phyloP scores from a whole-genome alignment of 352 stramenopile species.

The Globisporangium barbulae region DNA sequence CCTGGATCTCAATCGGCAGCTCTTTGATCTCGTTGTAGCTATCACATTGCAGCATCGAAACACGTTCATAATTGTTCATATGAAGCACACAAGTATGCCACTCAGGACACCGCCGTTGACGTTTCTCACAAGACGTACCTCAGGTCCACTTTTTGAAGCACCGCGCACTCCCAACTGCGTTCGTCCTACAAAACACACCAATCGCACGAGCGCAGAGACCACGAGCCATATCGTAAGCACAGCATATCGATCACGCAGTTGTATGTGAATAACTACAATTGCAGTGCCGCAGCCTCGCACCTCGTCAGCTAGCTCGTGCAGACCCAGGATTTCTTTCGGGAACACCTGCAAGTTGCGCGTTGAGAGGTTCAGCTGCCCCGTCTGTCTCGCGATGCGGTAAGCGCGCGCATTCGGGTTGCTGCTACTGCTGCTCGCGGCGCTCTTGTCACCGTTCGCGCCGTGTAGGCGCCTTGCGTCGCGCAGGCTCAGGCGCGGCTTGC shows the following conservation, averaged over 20 bases:
- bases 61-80: background rate
- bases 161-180: constrained; percentile 64
- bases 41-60: background rate
- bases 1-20: constrained; percentile 44
- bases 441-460: background rate
- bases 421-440: constrained; percentile 13
- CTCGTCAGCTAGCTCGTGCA: constrained; percentile 59
- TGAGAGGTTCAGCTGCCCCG: constrained; percentile 60
- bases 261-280: background rate
- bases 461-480: constrained; percentile 40
- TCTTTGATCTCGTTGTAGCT: constrained; percentile 77
- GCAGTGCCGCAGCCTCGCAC: constrained; percentile 11
- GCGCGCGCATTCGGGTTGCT: constrained; percentile 27
- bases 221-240: background rate
- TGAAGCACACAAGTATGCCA: no score
- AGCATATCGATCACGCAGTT: background rate
- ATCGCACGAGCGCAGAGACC: background rate
- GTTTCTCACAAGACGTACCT: constrained; percentile 29
- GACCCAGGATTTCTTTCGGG: constrained; percentile 51
- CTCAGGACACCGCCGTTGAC: no score
- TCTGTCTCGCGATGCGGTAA: constrained; percentile 53
- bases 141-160: constrained; percentile 68
- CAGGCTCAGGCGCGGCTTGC: constrained; percentile 31
- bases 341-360: constrained; percentile 48
- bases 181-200: constrained; percentile 35